Base-by-base conservation (phyloP, 306 rosid species). In the Begonia peltatifolia region DNA sequence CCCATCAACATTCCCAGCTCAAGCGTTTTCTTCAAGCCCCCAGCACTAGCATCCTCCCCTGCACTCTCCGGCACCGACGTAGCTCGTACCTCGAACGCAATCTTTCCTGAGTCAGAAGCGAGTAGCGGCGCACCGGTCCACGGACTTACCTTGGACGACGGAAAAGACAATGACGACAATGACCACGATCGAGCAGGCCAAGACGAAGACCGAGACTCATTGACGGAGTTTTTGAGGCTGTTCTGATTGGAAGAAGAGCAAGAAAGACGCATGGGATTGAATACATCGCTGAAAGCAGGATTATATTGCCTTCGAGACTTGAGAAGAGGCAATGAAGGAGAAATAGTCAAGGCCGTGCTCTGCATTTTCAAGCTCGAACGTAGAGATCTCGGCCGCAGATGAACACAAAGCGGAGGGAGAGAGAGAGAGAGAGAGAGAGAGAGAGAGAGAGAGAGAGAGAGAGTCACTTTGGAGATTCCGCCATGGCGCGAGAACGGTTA, bases 1-100 rank as follows among this genome's bases (percentile, higher is more conserved):
- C 83, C 85, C 56, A 92, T 81, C 61, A 92, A 62, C 41, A 63
- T 47, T 0, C 88, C 99, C 1, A 83, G 87, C 73, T 74, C 87
- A 10, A 92, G 59, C 14, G 87, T 75, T 49, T 72, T 79, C 48
- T 5, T 12, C 9, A 64, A 18, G 70, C 46, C 52, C 16, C 74
- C 51, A 14, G 52, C 58, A 12, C 64, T 13, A 5, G 57, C 61
- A 48, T 22, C 53, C 38, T 77, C 81, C 14, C 47, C 64, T 11
- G 72, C 58, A 53, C 71, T 76, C 58, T 83, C 96, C 2, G 93
- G 74, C 54, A 69, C 74, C 35, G 85, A 54, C 14, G 82, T 55
- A 9, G 94, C 96, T 57, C 67, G 66, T 46, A 67, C 69, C 63
- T 71, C 76, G 10, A 81, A 68, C 10, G 57, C 55, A 41, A 7